Percentiles rank a stretch among this genome's conserved stretches.
Conservation (phyloP, 2,329 filamentous ascomycete genomes). For the Exophiala calicioides region DNA sequence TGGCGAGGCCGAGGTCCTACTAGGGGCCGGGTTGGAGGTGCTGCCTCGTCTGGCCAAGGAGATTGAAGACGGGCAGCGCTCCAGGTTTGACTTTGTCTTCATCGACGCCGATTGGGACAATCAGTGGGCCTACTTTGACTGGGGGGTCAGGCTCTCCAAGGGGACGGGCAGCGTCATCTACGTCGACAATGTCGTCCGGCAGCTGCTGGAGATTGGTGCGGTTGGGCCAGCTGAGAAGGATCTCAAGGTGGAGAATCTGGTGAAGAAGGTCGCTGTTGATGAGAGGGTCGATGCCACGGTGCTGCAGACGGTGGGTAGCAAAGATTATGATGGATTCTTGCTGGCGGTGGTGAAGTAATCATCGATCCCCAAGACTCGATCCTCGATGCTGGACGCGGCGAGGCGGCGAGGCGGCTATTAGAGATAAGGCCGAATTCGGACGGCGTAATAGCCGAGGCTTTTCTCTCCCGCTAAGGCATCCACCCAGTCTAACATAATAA, state of each 20-base stretch:
- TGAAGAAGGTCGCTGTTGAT: conserved; percentile 47
- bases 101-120: conserved; percentile 56
- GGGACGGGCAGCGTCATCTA: conserved; percentile 42
- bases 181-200: conserved; percentile 56
- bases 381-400: not conserved
- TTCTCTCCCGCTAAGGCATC: too few species aligned
- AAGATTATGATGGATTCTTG: conserved; percentile 51
- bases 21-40: conserved; percentile 49
- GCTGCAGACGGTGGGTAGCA: conserved; percentile 46
- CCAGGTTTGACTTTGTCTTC: conserved; percentile 55
- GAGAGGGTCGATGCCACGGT: conserved; percentile 45
- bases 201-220: conserved; percentile 29
- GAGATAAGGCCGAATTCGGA: not conserved
- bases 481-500: too few species aligned
- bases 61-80: conserved; percentile 40
- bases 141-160: conserved; percentile 45
- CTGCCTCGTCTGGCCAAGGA: conserved; percentile 44
- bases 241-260: conserved; percentile 21
- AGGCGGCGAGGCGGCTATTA: not conserved
- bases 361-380: not conserved
- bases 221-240: conserved; percentile 33
- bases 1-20: conserved; percentile 50
- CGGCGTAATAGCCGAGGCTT: too few species aligned
- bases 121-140: conserved; percentile 53
- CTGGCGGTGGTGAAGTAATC: conserved; percentile 40